These are phyloP conservation scores for Roridomyces roridus DNA, from an alignment of 768 basidiomycete genomes.

Conservation along the genomic window DNA sequence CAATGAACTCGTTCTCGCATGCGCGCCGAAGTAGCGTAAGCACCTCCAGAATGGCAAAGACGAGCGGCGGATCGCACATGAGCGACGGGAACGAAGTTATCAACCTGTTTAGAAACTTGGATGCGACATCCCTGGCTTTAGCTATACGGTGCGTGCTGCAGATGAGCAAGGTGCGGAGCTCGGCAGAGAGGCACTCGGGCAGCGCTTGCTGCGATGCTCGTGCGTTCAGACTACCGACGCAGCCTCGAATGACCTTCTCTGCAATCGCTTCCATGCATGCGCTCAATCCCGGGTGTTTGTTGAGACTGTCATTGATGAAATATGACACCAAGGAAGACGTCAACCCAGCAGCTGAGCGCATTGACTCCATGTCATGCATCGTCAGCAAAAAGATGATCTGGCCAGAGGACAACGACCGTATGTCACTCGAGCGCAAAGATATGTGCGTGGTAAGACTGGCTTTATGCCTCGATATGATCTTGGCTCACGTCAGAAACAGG, in stretches of 20 bases:
- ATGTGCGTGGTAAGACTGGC: conserved; percentile 67
- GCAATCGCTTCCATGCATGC: conserved; percentile 87
- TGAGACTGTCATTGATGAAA: conserved; percentile 87
- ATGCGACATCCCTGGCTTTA: conserved; percentile 82
- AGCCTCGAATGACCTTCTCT: conserved; percentile 85
- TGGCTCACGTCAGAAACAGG: conserved; percentile 3
- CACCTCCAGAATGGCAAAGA: conserved; percentile 90
- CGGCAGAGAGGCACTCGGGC: conserved; percentile 67
- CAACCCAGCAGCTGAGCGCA: conserved; percentile 80
- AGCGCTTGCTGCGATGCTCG: conserved; percentile 84
- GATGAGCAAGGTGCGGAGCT: conserved; percentile 79
- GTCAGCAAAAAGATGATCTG: conserved; percentile 86
- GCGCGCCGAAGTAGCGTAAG: conserved; percentile 87
- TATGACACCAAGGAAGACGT: conserved; percentile 86
- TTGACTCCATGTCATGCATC: conserved; percentile 87
- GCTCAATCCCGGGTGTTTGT: conserved; percentile 68
- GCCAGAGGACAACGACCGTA: conserved; percentile 76
- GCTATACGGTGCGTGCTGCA: conserved; percentile 82
- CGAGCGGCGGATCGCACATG: conserved; percentile 88
- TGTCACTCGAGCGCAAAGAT: conserved; percentile 67
- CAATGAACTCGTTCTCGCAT: conserved; percentile 88
- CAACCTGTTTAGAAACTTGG: conserved; percentile 82
- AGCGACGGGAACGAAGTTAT: conserved; percentile 93
- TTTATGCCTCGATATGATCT: conserved; percentile 80
- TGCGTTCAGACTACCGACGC: conserved; percentile 70